Evolutionary conservation across 2,329 filamentous ascomycete species (phyloP), one percentile per base, ranked within the genome.

Genomic region (Penicillium janthinellum): DNA sequence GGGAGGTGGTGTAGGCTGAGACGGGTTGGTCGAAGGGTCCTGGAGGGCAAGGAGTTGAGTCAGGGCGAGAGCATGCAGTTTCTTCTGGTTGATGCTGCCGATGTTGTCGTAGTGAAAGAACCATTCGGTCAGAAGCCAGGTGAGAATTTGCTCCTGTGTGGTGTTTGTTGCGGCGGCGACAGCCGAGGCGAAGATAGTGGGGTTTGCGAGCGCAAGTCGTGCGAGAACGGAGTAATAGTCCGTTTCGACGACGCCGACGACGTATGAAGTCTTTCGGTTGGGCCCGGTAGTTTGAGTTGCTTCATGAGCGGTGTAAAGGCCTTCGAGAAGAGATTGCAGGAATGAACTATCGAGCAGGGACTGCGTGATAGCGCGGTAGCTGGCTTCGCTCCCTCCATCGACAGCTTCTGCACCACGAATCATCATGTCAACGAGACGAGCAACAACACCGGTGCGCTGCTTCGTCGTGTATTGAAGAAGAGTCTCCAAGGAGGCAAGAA

Each of bases 201-300:
- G 91, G 39, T 90, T 89, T 0, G 88, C 87, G 2, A 96, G 78
- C 0, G 88, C 86, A 15, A 98, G 83, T 1, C 93, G 89, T 1
- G 91, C 88, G 2, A 99, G 82, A 2, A 98, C 87, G 4, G 87
- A 85, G 70, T 96, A 90, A 73, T 96, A 96, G 71, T 96, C 91
- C 0, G 90, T 90, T 71, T 96, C 88, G 0, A 90, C 88, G 11
- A 92, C 83, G 12, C 88, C 86, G 67, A 89, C 89, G 37, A 97
- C 84, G 34, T 86, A 85, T 42, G 88, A 84, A 20, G 86, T 82
- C 65, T 84, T 90, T 28, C 84, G 84, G 69, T 91, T 90, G 0
- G 94, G 93, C 0, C 95, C 94, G 0, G 90, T 90, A 0, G 90
- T 91, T 73, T 96, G 88, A 67, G 90, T 88, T 2, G 91, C 88